Conservation (phyloP, 1,139 yeast species). For the Nakaseomyces sp. region DNA sequence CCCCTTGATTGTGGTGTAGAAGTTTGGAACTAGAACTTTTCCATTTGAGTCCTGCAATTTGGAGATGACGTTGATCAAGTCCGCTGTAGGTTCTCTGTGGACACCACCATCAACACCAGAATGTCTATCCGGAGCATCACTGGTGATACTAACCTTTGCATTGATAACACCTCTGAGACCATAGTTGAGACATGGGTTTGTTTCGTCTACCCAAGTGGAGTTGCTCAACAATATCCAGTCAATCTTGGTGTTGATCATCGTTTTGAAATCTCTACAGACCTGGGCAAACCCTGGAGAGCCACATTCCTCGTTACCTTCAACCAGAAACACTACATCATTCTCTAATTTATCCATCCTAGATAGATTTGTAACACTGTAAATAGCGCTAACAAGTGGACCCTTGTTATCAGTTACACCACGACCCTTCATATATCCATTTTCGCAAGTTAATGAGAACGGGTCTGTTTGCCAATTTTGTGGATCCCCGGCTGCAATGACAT, state of each 20-base stretch:
- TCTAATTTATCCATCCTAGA: conserved; percentile 43
- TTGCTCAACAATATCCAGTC: conserved; percentile 89
- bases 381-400: conserved; percentile 87
- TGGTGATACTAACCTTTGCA: conserved; percentile 58
- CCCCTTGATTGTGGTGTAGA: conserved; percentile 56
- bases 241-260: conserved; percentile 50
- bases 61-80: conserved; percentile 63
- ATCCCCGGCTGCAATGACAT: conserved; percentile 68
- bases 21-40: conserved; percentile 57
- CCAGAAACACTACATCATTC: conserved; percentile 69
- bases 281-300: conserved; percentile 82
- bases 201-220: conserved; percentile 89
- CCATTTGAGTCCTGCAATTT: conserved; percentile 52
- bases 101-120: conserved; percentile 97
- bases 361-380: conserved; percentile 77
- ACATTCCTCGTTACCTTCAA: conserved; percentile 94
- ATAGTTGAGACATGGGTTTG: conserved; percentile 82
- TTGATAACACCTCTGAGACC: conserved; percentile 89
- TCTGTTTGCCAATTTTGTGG: conserved; percentile 61
- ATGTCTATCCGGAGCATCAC: conserved; percentile 80
- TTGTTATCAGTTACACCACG: conserved; percentile 93
- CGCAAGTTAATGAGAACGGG: conserved; percentile 68
- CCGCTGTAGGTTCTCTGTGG: conserved; percentile 81
- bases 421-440: conserved; percentile 80
- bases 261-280: conserved; percentile 44